Conservation (phyloP, 768 basidiomycete genomes). For the Guyanaporus albipodus region DNA sequence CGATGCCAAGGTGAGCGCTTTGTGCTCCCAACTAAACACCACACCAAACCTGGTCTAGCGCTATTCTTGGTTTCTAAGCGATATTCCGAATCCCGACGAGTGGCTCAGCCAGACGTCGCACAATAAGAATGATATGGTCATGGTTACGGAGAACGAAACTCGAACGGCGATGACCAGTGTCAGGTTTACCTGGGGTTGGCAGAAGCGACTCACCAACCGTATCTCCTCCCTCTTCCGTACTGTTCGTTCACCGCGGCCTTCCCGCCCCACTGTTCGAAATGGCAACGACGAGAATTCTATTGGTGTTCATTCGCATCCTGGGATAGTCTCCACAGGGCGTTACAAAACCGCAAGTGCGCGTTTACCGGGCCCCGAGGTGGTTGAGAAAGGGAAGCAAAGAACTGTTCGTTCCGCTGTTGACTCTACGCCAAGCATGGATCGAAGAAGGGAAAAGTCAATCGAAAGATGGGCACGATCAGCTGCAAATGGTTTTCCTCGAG, state of each 20-base stretch:
- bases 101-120: conserved; percentile 71
- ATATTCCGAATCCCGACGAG: conserved; percentile 56
- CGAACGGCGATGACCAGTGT: conserved; percentile 66
- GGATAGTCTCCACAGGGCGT: conserved; percentile 14
- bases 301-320: conserved; percentile 33
- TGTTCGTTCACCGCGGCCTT: conserved; percentile 30
- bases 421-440: conserved; percentile 17
- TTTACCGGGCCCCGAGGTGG: conserved; percentile 10
- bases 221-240: conserved; percentile 50
- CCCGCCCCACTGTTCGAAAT: conserved; percentile 10
- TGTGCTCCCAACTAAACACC: background rate
- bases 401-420: conserved; percentile 19
- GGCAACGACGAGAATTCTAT: conserved; percentile 19
- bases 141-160: conserved; percentile 75
- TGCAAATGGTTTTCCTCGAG: conserved; percentile 20
- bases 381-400: conserved; percentile 30
- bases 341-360: conserved; percentile 24
- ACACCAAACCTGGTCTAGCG: conserved; percentile 35
- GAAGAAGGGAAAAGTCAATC: conserved; percentile 30
- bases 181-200: conserved; percentile 59
- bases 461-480: conserved; percentile 33
- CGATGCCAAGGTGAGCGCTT: conserved; percentile 67
- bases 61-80: conserved; percentile 64
- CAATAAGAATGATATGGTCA: conserved; percentile 43
- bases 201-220: conserved; percentile 38